These are phyloP conservation scores for Yamadazyma jaroonii DNA, from an alignment of 1,139 yeast species.

Conservation along the genomic window DNA sequence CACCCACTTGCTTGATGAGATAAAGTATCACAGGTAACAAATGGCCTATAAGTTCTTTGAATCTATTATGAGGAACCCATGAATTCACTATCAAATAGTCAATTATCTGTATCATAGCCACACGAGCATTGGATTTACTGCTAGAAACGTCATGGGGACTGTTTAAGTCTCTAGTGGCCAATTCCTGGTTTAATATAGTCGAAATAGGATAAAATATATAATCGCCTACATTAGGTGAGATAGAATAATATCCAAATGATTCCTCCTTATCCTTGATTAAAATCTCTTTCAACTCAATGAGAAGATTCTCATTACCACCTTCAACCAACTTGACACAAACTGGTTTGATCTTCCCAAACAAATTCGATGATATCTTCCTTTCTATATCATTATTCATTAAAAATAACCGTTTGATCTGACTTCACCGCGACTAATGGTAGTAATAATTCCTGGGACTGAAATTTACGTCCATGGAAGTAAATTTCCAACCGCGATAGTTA, in stretches of 20 bases:
- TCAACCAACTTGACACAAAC: constrained; percentile 24
- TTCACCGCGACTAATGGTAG: background rate
- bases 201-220: constrained; percentile 43
- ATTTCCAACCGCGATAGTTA: background rate
- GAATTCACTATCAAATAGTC: constrained; percentile 26
- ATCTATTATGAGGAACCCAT: constrained; percentile 31
- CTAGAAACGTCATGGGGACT: too few species aligned
- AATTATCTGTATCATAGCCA: constrained; percentile 20
- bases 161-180: too few species aligned
- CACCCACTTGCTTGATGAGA: constrained; percentile 13
- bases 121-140: too few species aligned
- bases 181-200: constrained; percentile 25
- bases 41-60: constrained; percentile 29
- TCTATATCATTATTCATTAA: constrained; percentile 2
- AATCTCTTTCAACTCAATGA: constrained; percentile 8
- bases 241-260: constrained; percentile 17
- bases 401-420: background rate
- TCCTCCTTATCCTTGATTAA: constrained; percentile 17
- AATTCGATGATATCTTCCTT: constrained; percentile 22
- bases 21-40: constrained; percentile 33
- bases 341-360: constrained; percentile 33
- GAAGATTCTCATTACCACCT: too few species aligned
- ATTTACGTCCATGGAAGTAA: background rate
- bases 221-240: constrained; percentile 37
- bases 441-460: background rate